Evolutionary conservation across 2,329 filamentous ascomycete genomes (phyloP).

Genomic region (Venturia oleaginea): DNA sequence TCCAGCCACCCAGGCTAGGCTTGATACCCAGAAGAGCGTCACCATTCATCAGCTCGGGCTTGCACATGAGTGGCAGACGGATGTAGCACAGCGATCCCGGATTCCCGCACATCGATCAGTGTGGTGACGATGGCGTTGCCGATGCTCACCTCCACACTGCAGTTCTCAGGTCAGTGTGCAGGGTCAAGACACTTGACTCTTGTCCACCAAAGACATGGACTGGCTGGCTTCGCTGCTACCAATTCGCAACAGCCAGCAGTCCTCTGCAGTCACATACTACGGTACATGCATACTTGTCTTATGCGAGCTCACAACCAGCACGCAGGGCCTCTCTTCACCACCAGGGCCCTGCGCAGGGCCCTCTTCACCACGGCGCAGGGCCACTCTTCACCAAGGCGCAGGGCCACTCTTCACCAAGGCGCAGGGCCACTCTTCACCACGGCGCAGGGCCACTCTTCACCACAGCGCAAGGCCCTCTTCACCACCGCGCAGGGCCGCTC

Average conservation of each 20-base stretch:
- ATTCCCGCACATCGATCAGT: neutral
- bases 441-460: too few relatives aligned
- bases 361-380: too few relatives aligned
- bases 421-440: too few relatives aligned
- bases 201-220: neutral
- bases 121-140: neutral
- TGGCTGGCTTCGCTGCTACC: neutral
- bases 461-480: too few relatives aligned
- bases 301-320: too few relatives aligned
- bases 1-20: neutral
- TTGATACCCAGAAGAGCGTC: neutral
- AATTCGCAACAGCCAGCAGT: neutral
- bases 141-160: slow-evolving; percentile 5
- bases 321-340: too few relatives aligned
- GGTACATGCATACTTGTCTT: neutral
- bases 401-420: too few relatives aligned
- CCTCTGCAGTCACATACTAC: too few relatives aligned
- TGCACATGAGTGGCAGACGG: slow-evolving; percentile 4
- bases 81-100: neutral
- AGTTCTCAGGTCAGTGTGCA: neutral
- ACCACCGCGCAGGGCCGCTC: too few relatives aligned
- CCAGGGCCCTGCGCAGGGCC: too few relatives aligned
- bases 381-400: too few relatives aligned
- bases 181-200: neutral
- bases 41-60: neutral